Evolutionary conservation across 805 yeast species (phyloP), one percentile per base, ranked within the genome.

Genomic region (Ascoidea asiatica): DNA sequence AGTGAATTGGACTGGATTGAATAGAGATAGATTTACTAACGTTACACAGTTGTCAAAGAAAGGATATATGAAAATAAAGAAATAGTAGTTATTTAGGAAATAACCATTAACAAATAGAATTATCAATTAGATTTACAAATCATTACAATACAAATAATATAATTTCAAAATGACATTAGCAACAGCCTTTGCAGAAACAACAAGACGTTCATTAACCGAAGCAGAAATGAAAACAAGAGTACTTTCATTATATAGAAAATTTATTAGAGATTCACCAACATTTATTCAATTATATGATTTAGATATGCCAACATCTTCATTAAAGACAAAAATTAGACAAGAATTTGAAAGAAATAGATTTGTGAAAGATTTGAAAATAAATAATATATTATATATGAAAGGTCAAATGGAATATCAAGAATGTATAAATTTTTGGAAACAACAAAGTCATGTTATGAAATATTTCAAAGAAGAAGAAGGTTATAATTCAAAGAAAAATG

Each of bases 351-450:
- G 94, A 66, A 73, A 85, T 57, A 72, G 95, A 57, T 85, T 69
- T 57, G 86, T 84, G 43, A 66, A 66, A 44, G 86, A 81, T 56
- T 60, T 80, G 52, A 75, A 75, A 33, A 74, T 81, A 40, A 69
- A 72, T 50, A 86, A 85, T 62, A 72, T 82, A 17, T 67, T 86
- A 46, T 75, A 76, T 52, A 77, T 83, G 66, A 82, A 84, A 66
- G 95, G 90, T 5, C 88, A 83, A 56, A 83, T 83, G 92, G 95
- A 86, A 61, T 86, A 78, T 64, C 95, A 85, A 65, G 95, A 85
- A 59, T 71, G 84, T 56, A 72, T 80, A 56, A 86, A 86, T 65
- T 85, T 85, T 68, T 85, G 95, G 95, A 86, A 85, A 62, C 95
- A 86, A 69, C 78, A 76, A 58, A 75, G 89, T 51, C 94, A 85